Evolutionary conservation across 495 filamentous ascomycete genomes (phyloP).

Genomic region (Podospora anserina): DNA sequence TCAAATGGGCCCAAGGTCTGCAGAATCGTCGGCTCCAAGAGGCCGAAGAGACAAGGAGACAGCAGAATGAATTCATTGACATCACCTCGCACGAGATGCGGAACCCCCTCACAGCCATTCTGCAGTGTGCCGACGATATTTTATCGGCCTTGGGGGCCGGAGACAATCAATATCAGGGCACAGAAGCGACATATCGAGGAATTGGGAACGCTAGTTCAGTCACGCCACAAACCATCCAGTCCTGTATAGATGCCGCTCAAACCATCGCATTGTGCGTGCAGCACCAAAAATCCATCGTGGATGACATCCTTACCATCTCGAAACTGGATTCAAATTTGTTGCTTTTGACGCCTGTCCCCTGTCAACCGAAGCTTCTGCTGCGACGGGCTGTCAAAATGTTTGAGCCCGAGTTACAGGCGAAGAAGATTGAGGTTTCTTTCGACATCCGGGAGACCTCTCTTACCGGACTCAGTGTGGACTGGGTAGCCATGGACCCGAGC

Average conservation of each 20-base stretch:
- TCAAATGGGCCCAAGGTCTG: conserved; percentile 55
- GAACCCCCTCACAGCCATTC: conserved; percentile 67
- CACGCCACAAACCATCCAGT: conserved; percentile 15
- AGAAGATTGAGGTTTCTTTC: conserved; percentile 58
- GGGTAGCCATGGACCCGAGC: conserved; percentile 63
- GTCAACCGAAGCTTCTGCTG: conserved; percentile 57
- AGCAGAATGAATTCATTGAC: conserved; percentile 71
- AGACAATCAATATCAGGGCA: conserved; percentile 11
- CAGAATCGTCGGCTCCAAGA: conserved; percentile 55
- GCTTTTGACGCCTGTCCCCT: conserved; percentile 59
- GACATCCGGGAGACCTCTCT: conserved; percentile 51
- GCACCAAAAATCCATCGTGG: conserved; percentile 73
- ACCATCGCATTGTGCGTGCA: conserved; percentile 64
- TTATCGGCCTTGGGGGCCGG: conserved; percentile 46
- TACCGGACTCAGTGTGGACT: conserved; percentile 50
- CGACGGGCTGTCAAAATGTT: conserved; percentile 61
- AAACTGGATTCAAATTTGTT: conserved; percentile 71
- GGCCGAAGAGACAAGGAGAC: conserved; percentile 55
- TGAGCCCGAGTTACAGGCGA: conserved; percentile 59
- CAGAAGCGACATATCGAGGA: not conserved
- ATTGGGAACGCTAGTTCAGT: not conserved
- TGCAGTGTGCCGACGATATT: conserved; percentile 70
- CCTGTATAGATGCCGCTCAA: conserved; percentile 45
- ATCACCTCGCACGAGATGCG: conserved; percentile 75
- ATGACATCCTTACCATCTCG: conserved; percentile 69